Conservation (phyloP, 371 early-diverging fungal species). For the Actinomucor elegans region DNA sequence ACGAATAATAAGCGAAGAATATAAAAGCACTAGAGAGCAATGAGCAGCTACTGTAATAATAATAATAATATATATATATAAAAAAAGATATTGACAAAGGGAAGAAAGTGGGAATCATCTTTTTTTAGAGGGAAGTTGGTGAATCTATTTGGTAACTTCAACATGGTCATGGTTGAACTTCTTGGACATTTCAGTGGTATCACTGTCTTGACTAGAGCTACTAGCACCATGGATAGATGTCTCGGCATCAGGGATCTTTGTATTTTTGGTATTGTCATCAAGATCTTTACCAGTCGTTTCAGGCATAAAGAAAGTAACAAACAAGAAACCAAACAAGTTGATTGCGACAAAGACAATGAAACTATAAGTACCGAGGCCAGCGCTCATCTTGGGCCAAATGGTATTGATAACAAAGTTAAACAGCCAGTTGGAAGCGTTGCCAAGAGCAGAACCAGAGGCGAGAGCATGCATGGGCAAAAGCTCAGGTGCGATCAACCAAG, state of each 20-base stretch:
- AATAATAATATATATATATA: no score
- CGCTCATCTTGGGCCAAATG: slow-evolving; percentile 40
- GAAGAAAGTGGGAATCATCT: not conserved
- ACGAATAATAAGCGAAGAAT: no score
- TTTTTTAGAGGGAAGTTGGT: not conserved
- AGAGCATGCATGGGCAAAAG: slow-evolving; percentile 45
- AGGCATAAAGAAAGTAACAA: slow-evolving; percentile 38
- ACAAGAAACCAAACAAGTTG: slow-evolving; percentile 45
- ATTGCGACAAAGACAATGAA: slow-evolving; percentile 45
- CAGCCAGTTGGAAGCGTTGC: slow-evolving; percentile 44
- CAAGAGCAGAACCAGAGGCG: slow-evolving; percentile 46
- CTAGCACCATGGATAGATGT: not conserved
- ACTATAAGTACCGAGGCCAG: slow-evolving; percentile 30
- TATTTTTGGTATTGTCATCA: slow-evolving; percentile 22
- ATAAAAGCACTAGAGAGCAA: no score
- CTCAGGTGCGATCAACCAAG: slow-evolving; percentile 53
- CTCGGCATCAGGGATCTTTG: slow-evolving; percentile 6
- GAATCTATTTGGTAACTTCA: slow-evolving; percentile 1
- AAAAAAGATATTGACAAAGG: not conserved
- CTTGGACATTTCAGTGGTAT: slow-evolving; percentile 1
- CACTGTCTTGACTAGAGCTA: slow-evolving; percentile 1
- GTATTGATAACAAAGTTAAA: slow-evolving; percentile 47
- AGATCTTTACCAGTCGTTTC: slow-evolving; percentile 46
- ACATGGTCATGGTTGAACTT: not conserved
- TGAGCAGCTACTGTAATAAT: no score